Evolutionary conservation across 495 filamentous ascomycete genomes (phyloP).

Genomic region (Penicillium pancosmium): DNA sequence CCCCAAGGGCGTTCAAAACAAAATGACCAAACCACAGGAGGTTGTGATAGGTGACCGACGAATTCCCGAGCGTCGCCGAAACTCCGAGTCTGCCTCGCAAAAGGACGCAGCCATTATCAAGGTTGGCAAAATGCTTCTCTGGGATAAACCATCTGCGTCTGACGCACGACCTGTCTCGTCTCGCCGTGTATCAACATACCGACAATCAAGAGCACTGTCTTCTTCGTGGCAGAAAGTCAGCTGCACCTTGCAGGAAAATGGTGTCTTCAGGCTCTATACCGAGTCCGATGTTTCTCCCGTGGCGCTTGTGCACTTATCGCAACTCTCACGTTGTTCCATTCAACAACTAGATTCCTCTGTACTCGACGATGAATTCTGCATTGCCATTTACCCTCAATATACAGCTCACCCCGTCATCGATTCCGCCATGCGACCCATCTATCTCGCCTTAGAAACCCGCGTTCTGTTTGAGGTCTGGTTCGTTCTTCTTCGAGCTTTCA

Average conservation of each 20-base stretch:
- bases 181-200: conserved; percentile 53
- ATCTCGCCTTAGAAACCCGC: conserved; percentile 83
- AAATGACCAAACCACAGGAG: conserved; percentile 68
- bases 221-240: conserved; percentile 83
- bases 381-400: conserved; percentile 88
- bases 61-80: conserved; percentile 57
- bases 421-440: conserved; percentile 57
- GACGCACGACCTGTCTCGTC: conserved; percentile 43
- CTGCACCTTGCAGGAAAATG: conserved; percentile 93
- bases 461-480: conserved; percentile 97
- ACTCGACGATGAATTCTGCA: conserved; percentile 89
- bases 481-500: conserved; percentile 87
- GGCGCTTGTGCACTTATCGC: conserved; percentile 83
- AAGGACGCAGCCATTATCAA: conserved; percentile 93
- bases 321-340: conserved; percentile 84
- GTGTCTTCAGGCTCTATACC: conserved; percentile 86
- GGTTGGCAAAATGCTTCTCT: conserved; percentile 89
- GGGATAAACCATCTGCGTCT: conserved; percentile 63
- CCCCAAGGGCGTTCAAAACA: conserved; percentile 72
- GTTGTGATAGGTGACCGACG: conserved; percentile 52
- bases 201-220: conserved; percentile 56
- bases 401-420: conserved; percentile 61
- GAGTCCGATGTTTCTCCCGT: conserved; percentile 80
- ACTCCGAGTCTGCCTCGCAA: conserved; percentile 61
- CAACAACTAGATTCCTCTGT: conserved; percentile 91